Conservation (phyloP, 805 yeast species). For the Lachancea sp. region DNA sequence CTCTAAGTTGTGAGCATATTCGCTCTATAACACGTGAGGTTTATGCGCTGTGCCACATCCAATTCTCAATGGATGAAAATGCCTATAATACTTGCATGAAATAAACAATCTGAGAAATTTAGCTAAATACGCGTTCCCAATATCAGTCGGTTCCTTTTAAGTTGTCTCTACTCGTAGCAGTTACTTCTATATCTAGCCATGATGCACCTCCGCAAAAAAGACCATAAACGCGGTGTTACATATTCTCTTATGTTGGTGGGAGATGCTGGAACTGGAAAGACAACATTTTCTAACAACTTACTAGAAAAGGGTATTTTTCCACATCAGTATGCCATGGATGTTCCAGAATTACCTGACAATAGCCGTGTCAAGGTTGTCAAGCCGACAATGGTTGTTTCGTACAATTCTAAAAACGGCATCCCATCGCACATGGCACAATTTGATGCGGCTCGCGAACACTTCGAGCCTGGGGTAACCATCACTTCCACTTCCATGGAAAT, state of each 20-base stretch:
- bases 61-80: too few species aligned
- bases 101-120: background rate
- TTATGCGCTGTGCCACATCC: too few species aligned
- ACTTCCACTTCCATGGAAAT: slow-evolving; percentile 39
- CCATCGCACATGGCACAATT: slow-evolving; percentile 53
- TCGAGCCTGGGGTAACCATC: slow-evolving; percentile 71
- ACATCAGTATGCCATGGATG: slow-evolving; percentile 46
- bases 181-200: too few species aligned
- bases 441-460: slow-evolving; percentile 51
- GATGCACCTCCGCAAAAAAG: slow-evolving; percentile 49
- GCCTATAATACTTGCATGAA: background rate
- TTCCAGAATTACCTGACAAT: slow-evolving; percentile 18
- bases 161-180: too few species aligned
- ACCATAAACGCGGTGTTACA: slow-evolving; percentile 64
- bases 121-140: too few species aligned
- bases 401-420: slow-evolving; percentile 56
- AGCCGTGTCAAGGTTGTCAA: slow-evolving; percentile 23
- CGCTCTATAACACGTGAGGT: too few species aligned
- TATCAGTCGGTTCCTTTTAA: too few species aligned
- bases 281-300: slow-evolving; percentile 65
- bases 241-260: slow-evolving; percentile 72
- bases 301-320: slow-evolving; percentile 56
- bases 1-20: too few species aligned
- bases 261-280: slow-evolving; percentile 68
- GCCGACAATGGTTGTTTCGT: slow-evolving; percentile 41